A percentile compares a stretch with the other conserved stretches of the same genome.
Conservation (phyloP, 2,329 filamentous ascomycete genomes). For the Biscogniauxia marginata region DNA sequence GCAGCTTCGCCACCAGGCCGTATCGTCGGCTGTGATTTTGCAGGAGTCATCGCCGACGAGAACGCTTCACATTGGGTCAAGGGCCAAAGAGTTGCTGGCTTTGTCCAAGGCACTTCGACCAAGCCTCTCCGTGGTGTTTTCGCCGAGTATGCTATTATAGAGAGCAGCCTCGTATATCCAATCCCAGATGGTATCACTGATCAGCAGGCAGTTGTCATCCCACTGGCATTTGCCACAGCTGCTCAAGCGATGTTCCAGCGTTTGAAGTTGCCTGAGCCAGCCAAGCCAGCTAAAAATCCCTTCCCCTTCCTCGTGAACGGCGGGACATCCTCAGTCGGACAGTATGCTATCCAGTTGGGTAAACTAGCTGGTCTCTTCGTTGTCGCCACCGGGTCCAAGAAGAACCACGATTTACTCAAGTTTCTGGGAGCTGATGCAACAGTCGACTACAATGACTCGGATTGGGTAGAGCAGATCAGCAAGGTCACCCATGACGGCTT, state of each 20-base stretch:
- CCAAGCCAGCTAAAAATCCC: conserved; percentile 25
- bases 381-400: conserved; percentile 25
- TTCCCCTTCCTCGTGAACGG: conserved; percentile 34
- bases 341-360: conserved; percentile 30
- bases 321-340: conserved; percentile 27
- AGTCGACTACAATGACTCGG: conserved; percentile 41
- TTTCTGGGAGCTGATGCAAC: conserved; percentile 26
- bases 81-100: conserved; percentile 35
- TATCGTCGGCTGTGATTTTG: conserved; percentile 35
- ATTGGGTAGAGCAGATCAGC: conserved; percentile 56
- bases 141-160: conserved; percentile 30
- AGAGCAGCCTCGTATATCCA: conserved; percentile 27
- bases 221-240: conserved; percentile 45
- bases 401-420: conserved; percentile 26
- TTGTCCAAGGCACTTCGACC: conserved; percentile 29
- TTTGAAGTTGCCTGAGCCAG: conserved; percentile 31
- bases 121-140: conserved; percentile 28
- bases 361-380: conserved; percentile 28
- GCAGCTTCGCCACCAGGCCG: conserved; percentile 20
- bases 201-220: conserved; percentile 28
- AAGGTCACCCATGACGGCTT: conserved; percentile 59
- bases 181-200: conserved; percentile 31
- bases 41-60: conserved; percentile 30
- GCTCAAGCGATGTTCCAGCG: conserved; percentile 35
- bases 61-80: conserved; percentile 31